These are phyloP conservation scores for Clitopilus passeckerianus DNA, from an alignment of 768 basidiomycete species.

Conservation along the genomic window DNA sequence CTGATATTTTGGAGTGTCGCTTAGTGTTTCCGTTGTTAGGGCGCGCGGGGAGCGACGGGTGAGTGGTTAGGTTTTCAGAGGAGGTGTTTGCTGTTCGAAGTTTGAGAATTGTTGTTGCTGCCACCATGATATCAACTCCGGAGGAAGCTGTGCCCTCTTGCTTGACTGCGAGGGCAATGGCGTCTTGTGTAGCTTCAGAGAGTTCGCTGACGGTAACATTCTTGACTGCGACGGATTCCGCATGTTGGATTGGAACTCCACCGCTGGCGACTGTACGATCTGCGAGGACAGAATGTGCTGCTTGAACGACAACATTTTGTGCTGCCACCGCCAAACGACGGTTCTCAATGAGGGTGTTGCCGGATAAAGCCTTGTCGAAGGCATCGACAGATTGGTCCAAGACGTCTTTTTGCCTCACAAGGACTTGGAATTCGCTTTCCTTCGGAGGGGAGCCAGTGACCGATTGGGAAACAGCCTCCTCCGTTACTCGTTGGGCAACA, in stretches of 20 bases:
- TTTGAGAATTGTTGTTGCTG: constrained; percentile 52
- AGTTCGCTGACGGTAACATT: constrained; percentile 47
- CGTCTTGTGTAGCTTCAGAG: constrained; percentile 51
- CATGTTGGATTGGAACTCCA: constrained; percentile 29
- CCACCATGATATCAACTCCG: constrained; percentile 78
- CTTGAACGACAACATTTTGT: constrained; percentile 77
- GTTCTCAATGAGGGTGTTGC: constrained; percentile 45
- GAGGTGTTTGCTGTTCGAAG: constrained; percentile 28
- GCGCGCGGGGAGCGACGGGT: constrained; percentile 11
- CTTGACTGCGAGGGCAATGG: constrained; percentile 80
- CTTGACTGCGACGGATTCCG: constrained; percentile 38
- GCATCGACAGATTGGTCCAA: constrained; percentile 67
- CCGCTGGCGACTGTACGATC: constrained; percentile 38
- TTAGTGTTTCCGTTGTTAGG: neutral
- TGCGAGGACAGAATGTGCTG: constrained; percentile 63
- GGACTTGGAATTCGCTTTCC: constrained; percentile 49
- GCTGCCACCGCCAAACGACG: constrained; percentile 70
- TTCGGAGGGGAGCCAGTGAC: constrained; percentile 46
- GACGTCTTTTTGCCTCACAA: constrained; percentile 80
- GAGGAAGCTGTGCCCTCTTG: constrained; percentile 67
- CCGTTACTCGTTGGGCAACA: constrained; percentile 74
- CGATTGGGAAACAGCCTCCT: constrained; percentile 66
- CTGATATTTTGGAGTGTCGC: constrained; percentile 8
- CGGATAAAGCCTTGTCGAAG: constrained; percentile 64
- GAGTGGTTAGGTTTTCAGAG: constrained; percentile 14